Conservation (phyloP, 768 basidiomycete genomes). For the Psilocybe cyanescens region DNA sequence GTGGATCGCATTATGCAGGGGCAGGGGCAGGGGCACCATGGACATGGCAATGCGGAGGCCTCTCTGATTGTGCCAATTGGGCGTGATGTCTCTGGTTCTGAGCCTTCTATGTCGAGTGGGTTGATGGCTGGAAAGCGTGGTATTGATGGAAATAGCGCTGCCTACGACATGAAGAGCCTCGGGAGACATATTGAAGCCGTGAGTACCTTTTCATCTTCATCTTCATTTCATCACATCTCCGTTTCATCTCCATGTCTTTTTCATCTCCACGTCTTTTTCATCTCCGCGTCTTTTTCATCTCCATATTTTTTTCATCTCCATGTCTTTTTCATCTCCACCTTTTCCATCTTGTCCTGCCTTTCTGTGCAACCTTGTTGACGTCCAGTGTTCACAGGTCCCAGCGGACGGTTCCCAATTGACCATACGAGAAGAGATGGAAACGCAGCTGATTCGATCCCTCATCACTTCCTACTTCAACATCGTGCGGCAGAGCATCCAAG, state of each 20-base stretch:
- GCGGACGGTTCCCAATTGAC: slow-evolving; percentile 69
- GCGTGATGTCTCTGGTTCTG: slow-evolving; percentile 63
- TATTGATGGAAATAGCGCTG: slow-evolving; percentile 79
- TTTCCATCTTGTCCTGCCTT: no score
- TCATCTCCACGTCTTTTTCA: no score
- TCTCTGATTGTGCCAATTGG: slow-evolving; percentile 53
- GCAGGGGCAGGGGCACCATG: slow-evolving; percentile 21
- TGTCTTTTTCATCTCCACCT: no score
- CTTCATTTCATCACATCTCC: not conserved
- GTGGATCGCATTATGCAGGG: slow-evolving; percentile 40
- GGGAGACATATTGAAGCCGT: slow-evolving; percentile 98
- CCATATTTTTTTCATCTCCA: not conserved
- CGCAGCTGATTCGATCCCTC: slow-evolving; percentile 89
- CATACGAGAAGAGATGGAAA: slow-evolving; percentile 95
- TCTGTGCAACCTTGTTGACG: no score
- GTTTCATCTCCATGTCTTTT: no score
- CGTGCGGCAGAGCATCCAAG: slow-evolving; percentile 95
- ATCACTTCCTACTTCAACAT: slow-evolving; percentile 97
- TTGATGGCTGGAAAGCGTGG: slow-evolving; percentile 68
- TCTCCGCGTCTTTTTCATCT: not conserved
- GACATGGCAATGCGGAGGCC: slow-evolving; percentile 18
- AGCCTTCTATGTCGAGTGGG: slow-evolving; percentile 55
- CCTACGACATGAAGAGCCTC: slow-evolving; percentile 98
- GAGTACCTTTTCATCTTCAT: slow-evolving; percentile 36
- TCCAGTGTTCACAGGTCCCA: slow-evolving; percentile 48